Percentiles rank a stretch among this genome's conserved stretches.
These are phyloP conservation scores for Microstroma glucosiphilum DNA, from an alignment of 1,284 basidiomycete genomes.

Conservation along the genomic window DNA sequence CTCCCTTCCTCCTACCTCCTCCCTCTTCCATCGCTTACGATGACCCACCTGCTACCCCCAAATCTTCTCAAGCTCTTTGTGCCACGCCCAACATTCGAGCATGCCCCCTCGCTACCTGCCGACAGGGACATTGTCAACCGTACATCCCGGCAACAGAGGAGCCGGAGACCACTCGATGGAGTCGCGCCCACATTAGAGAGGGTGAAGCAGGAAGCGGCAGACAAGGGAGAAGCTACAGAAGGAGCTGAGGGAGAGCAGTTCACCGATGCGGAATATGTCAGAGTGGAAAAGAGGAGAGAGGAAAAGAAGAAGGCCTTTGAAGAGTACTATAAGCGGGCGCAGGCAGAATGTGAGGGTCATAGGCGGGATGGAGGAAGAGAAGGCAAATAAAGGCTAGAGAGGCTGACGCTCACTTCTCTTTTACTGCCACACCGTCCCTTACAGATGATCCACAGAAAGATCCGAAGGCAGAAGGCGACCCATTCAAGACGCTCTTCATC, in stretches of 20 bases:
- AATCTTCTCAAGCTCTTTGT: constrained; percentile 45
- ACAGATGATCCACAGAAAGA: constrained; percentile 85
- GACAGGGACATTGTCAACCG: constrained; percentile 29
- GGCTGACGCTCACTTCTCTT: neutral
- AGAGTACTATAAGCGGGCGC: constrained; percentile 15
- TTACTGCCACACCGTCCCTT: neutral
- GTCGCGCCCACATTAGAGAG: constrained; percentile 39
- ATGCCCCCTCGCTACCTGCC: constrained; percentile 23
- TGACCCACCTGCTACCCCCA: constrained; percentile 48
- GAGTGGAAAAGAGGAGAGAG: constrained; percentile 34
- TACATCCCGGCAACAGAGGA: constrained; percentile 22
- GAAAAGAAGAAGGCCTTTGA: constrained; percentile 16
- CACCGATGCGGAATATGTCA: constrained; percentile 30
- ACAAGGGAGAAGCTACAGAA: constrained; percentile 34
- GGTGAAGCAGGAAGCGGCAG: constrained; percentile 35
- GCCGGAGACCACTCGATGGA: constrained; percentile 33
- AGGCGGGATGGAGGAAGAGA: too few relatives aligned
- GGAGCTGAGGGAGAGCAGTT: constrained; percentile 14
- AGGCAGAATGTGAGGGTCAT: constrained; percentile 18
- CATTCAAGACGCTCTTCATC: constrained; percentile 97
- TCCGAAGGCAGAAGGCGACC: constrained; percentile 86
- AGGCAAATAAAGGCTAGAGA: too few relatives aligned
- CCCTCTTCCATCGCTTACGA: constrained; percentile 8
- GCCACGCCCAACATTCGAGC: constrained; percentile 36
- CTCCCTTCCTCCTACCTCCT: neutral